Conservation (phyloP, 2,329 filamentous ascomycete genomes). For the Alternaria hordeiaustralica region DNA sequence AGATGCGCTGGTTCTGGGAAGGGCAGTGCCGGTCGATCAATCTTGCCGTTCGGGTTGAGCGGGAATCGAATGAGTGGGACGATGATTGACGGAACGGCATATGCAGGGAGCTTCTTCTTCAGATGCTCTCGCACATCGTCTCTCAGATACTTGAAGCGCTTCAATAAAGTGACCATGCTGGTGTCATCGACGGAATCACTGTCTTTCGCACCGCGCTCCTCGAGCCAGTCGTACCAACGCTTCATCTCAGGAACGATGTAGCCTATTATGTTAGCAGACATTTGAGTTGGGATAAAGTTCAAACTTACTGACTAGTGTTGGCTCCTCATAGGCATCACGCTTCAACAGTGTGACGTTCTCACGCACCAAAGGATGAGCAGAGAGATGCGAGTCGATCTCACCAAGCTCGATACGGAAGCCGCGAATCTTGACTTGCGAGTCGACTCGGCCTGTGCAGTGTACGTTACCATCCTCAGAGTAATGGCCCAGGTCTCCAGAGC, state of each 20-base stretch:
- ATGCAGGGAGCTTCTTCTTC: slow-evolving; percentile 73
- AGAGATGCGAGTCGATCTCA: slow-evolving; percentile 88
- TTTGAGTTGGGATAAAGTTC: neutral
- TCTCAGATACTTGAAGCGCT: slow-evolving; percentile 66
- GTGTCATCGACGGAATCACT: slow-evolving; percentile 50
- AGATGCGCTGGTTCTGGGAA: slow-evolving; percentile 78
- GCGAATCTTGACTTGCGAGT: slow-evolving; percentile 93
- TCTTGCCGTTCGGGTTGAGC: slow-evolving; percentile 70
- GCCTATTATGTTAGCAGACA: slow-evolving; percentile 24
- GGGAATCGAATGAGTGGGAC: slow-evolving; percentile 76
- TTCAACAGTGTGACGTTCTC: slow-evolving; percentile 87
- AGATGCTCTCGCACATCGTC: slow-evolving; percentile 71
- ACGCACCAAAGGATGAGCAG: slow-evolving; percentile 74
- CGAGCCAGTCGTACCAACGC: slow-evolving; percentile 74
- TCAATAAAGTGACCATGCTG: slow-evolving; percentile 62
- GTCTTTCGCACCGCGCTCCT: slow-evolving; percentile 52
- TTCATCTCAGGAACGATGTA: slow-evolving; percentile 86
- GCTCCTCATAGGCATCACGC: slow-evolving; percentile 84
- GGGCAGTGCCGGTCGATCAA: slow-evolving; percentile 78
- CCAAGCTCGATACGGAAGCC: slow-evolving; percentile 94
- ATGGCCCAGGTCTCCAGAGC: slow-evolving; percentile 83
- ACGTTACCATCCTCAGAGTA: slow-evolving; percentile 75
- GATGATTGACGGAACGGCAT: slow-evolving; percentile 77
- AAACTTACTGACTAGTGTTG: slow-evolving; percentile 72
- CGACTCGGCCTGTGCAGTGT: slow-evolving; percentile 79